Evolutionary conservation across 768 basidiomycete genomes (phyloP).

Genomic region (Neoboletus brunneissimus): DNA sequence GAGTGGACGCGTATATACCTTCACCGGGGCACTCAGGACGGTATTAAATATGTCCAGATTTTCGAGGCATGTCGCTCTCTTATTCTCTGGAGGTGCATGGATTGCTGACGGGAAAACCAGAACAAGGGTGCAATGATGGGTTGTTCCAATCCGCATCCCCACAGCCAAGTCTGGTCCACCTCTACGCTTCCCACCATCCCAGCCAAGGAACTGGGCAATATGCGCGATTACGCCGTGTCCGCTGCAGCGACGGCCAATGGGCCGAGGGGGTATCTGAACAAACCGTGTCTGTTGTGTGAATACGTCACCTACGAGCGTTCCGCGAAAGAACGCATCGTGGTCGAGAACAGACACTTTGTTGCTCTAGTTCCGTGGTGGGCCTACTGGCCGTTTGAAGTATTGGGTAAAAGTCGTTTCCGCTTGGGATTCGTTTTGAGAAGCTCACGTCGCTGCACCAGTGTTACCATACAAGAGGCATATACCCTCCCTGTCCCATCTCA

Average conservation of each 20-base stretch:
- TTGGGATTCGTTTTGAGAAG: background rate
- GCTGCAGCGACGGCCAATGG: conserved; percentile 38
- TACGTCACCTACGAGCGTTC: conserved; percentile 67
- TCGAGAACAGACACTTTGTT: conserved; percentile 73
- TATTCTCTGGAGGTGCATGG: background rate
- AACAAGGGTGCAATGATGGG: conserved; percentile 96
- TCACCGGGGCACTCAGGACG: conserved; percentile 56
- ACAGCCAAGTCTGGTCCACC: conserved; percentile 86
- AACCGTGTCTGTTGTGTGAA: conserved; percentile 74
- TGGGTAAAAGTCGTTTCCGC: conserved; percentile 43
- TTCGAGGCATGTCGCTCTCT: conserved; percentile 61
- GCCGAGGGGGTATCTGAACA: conserved; percentile 54
- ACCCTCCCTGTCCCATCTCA: conserved; percentile 61
- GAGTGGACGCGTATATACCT: conserved; percentile 73
- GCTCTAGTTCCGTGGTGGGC: conserved; percentile 96
- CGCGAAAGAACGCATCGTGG: conserved; percentile 60
- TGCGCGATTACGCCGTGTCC: conserved; percentile 47
- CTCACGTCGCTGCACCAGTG: conserved; percentile 40
- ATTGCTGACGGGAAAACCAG: conserved; percentile 35
- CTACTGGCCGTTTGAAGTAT: conserved; percentile 86
- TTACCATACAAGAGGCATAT: conserved; percentile 79
- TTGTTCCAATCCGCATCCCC: conserved; percentile 91
- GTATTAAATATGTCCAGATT: conserved; percentile 81
- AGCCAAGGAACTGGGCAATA: conserved; percentile 58
- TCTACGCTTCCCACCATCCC: conserved; percentile 70